phyloP scores from a whole-genome alignment of 2,329 filamentous ascomycete genomes.

The Exophiala xenobiotica region DNA sequence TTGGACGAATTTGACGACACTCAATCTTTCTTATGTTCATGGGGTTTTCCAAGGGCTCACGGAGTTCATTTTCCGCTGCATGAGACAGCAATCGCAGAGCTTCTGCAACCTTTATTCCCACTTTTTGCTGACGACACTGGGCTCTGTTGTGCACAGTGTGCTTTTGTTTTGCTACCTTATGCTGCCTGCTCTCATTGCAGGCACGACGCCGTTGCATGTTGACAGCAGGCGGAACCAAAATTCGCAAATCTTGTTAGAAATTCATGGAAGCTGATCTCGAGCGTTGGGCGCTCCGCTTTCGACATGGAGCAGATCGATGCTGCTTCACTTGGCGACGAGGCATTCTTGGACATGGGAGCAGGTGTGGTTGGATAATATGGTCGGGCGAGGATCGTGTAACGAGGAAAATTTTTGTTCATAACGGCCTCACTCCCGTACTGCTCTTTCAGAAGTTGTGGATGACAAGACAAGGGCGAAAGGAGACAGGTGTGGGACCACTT shows the following conservation, averaged over 20 bases:
- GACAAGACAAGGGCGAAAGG: background rate
- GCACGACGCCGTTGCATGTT: background rate
- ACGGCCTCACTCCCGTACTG: background rate
- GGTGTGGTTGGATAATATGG: background rate
- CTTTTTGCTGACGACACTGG: background rate
- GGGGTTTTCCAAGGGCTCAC: background rate
- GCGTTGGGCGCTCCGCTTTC: background rate
- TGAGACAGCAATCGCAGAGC: conserved; percentile 1
- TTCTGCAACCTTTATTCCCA: background rate
- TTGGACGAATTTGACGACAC: conserved; percentile 16
- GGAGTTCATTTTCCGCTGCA: background rate
- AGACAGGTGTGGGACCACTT: background rate
- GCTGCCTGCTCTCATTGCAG: too few relatives aligned
- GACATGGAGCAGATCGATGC: background rate
- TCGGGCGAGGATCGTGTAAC: too few relatives aligned
- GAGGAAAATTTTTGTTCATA: too few relatives aligned
- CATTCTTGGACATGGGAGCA: background rate
- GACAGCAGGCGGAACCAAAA: background rate
- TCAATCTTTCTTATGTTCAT: conserved; percentile 10
- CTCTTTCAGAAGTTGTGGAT: background rate
- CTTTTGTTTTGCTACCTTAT: too few relatives aligned
- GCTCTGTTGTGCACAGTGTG: background rate
- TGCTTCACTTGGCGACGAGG: background rate
- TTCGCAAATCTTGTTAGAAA: background rate
- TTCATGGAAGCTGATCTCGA: background rate